phyloP scores from a whole-genome alignment of 2,329 filamentous ascomycete genomes.

The Aspergillus latus region DNA sequence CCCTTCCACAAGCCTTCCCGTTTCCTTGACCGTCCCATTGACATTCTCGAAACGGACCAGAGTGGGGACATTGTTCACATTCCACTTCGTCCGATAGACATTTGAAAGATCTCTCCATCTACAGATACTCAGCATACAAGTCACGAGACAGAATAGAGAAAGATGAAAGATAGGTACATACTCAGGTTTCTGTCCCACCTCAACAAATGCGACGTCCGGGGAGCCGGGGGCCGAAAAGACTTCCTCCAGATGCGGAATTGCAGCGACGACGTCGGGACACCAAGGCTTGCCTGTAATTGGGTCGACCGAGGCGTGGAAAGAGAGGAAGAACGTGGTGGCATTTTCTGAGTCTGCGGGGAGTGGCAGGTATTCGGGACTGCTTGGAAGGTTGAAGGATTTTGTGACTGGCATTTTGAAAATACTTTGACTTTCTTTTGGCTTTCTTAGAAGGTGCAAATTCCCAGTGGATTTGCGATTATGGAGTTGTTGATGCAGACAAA shows the following conservation, averaged over 20 bases:
- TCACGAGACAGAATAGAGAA: background rate
- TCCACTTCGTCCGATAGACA: slow-evolving; percentile 38
- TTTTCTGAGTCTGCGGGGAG: slow-evolving; percentile 17
- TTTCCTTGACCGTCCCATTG: slow-evolving; percentile 31
- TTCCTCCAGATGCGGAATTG: slow-evolving; percentile 33
- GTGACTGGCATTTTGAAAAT: slow-evolving; percentile 29
- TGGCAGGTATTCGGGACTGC: slow-evolving; percentile 28
- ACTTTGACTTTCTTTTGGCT: no score
- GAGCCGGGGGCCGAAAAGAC: slow-evolving; percentile 30
- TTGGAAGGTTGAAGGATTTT: slow-evolving; percentile 24
- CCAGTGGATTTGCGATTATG: no score
- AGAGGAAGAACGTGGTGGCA: slow-evolving; percentile 30
- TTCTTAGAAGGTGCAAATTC: no score
- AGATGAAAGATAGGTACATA: slow-evolving; percentile 21
- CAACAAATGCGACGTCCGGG: slow-evolving; percentile 30
- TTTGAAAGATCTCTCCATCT: slow-evolving; percentile 41
- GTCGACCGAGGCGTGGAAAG: slow-evolving; percentile 40
- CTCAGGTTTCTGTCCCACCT: slow-evolving; percentile 39
- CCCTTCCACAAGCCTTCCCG: slow-evolving; percentile 33
- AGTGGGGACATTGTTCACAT: slow-evolving; percentile 36
- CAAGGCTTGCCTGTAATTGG: slow-evolving; percentile 38
- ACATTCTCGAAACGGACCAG: slow-evolving; percentile 36
- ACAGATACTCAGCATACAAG: background rate
- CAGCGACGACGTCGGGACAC: slow-evolving; percentile 44
- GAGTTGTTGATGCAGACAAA: no score